These are phyloP conservation scores for Strombidium stylifer DNA, from an alignment of 73 alveolate species.

Conservation along the genomic window DNA sequence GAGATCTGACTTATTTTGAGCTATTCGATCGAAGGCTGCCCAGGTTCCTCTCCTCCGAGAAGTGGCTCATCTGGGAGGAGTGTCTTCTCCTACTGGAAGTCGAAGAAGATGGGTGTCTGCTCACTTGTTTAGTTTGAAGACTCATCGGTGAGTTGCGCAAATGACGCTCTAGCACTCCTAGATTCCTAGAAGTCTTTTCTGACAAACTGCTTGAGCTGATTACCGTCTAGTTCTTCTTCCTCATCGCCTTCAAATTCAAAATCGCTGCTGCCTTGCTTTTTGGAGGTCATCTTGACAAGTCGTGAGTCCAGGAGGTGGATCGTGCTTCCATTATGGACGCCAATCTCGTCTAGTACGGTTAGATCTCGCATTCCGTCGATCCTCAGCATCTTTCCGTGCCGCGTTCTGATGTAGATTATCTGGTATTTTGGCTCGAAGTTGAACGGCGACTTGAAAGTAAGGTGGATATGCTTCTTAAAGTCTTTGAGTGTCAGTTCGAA, in stretches of 20 bases:
- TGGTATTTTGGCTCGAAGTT: not conserved
- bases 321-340: no score
- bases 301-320: no score
- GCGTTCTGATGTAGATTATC: constrained; percentile 1
- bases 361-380: not conserved
- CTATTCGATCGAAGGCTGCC: not conserved
- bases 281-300: no score
- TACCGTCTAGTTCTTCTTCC: no score
- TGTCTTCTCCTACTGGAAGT: not conserved
- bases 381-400: not conserved
- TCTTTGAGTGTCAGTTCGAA: not conserved
- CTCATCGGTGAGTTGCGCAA: not conserved
- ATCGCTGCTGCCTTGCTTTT: no score
- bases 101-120: not conserved
- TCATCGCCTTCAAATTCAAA: no score
- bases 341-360: not conserved
- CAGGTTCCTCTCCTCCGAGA: not conserved
- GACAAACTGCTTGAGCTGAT: no score
- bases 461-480: constrained; percentile 9
- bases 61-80: not conserved
- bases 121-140: not conserved
- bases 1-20: not conserved
- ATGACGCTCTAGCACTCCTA: no score
- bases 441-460: not conserved
- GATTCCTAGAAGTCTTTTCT: no score